Percentiles rank a stretch among this genome's conserved stretches.
Evolutionary conservation across 352 stramenopile genomes (phyloP).

Genomic region (Blastocystis hominis): DNA sequence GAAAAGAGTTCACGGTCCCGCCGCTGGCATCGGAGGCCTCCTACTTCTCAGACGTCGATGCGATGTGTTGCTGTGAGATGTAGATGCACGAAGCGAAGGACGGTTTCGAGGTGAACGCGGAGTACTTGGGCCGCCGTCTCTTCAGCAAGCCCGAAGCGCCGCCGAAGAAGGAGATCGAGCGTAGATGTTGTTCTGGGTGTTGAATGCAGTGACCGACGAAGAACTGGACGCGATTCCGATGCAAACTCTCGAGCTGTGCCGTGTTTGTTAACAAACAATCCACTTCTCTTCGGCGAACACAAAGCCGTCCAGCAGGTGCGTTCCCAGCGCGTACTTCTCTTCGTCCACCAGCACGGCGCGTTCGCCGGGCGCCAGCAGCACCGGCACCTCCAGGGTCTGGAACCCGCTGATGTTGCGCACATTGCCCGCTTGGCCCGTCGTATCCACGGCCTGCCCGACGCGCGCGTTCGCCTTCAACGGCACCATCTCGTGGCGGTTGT

Average conservation of each 20-base stretch:
- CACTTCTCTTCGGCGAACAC: constrained; percentile 41
- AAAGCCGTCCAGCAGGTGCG: constrained; percentile 33
- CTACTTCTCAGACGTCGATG: constrained; percentile 24
- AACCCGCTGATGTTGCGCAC: constrained; percentile 48
- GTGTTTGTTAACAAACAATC: constrained; percentile 18
- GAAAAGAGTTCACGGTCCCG: constrained; percentile 13
- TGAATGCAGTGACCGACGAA: constrained; percentile 14
- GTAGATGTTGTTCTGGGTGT: background rate
- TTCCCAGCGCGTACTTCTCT: constrained; percentile 13
- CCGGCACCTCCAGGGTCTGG: constrained; percentile 41
- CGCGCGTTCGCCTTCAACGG: constrained; percentile 24
- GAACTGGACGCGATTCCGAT: constrained; percentile 31
- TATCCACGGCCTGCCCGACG: constrained; percentile 53
- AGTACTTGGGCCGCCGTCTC: constrained; percentile 40
- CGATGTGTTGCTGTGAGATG: background rate
- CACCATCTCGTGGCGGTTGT: constrained; percentile 36
- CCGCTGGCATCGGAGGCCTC: background rate
- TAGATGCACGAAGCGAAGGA: constrained; percentile 31
- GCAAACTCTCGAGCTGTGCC: background rate
- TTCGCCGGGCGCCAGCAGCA: constrained; percentile 41
- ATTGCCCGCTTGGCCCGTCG: constrained; percentile 31
- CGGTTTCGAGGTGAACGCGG: constrained; percentile 46
- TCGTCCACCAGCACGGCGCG: constrained; percentile 43
- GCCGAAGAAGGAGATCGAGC: background rate
- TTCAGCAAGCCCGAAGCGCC: constrained; percentile 5